A percentile compares a stretch with the other conserved stretches of the same genome.
Evolutionary conservation across 1,284 basidiomycete species (phyloP).

Genomic region (Ganoderma boninense): DNA sequence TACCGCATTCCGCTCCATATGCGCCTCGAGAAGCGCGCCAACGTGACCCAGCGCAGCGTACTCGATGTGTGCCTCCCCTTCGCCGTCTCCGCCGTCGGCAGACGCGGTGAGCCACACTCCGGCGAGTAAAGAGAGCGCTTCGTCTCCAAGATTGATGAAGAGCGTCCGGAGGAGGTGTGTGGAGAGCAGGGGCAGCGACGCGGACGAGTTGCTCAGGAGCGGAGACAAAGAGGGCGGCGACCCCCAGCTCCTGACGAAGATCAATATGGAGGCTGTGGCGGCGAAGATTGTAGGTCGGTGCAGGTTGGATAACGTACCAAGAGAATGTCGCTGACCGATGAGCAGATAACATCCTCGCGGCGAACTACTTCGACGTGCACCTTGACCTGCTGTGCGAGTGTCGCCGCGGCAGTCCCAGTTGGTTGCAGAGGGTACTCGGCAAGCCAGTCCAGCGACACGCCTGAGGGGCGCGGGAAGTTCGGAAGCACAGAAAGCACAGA

Average conservation of each 20-base stretch:
- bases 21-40: constrained; percentile 82
- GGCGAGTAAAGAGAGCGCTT: constrained; percentile 84
- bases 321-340: constrained; percentile 16
- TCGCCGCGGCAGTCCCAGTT: background rate
- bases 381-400: constrained; percentile 45
- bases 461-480: constrained; percentile 54
- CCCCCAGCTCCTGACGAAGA: constrained; percentile 55
- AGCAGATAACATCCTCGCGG: constrained; percentile 68
- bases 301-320: background rate
- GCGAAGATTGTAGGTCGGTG: constrained; percentile 67
- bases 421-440: constrained; percentile 34
- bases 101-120: constrained; percentile 61
- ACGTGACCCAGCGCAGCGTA: constrained; percentile 67
- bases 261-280: constrained; percentile 63
- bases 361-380: constrained; percentile 50
- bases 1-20: constrained; percentile 75
- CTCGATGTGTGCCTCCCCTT: constrained; percentile 44
- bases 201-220: constrained; percentile 28
- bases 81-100: constrained; percentile 22
- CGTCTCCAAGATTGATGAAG: constrained; percentile 75
- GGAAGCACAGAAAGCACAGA: constrained; percentile 60
- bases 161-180: constrained; percentile 42
- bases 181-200: no score
- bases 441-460: constrained; percentile 58
- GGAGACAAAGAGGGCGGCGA: constrained; percentile 45